phyloP scores from a whole-genome alignment of 179 eudicot species.

The Actinidia polygama region DNA sequence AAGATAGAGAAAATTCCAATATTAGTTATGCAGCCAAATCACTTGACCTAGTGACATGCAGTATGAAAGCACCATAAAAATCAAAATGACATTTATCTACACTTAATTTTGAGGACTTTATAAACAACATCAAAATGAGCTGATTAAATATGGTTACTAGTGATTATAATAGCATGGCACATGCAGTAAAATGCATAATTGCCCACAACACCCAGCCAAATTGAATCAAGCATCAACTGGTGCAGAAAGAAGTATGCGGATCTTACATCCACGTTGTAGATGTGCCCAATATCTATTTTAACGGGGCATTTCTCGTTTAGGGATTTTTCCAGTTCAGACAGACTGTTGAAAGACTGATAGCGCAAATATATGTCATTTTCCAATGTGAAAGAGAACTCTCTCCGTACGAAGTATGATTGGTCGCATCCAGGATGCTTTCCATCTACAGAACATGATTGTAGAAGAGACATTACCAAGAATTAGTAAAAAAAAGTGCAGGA shows the following conservation, averaged over 20 bases:
- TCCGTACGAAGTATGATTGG: constrained; percentile 70
- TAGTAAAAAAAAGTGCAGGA: background rate
- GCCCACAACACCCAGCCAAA: constrained; percentile 12
- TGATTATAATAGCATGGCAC: background rate
- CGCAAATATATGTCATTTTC: constrained; percentile 78
- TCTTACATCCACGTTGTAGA: constrained; percentile 88
- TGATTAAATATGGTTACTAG: background rate
- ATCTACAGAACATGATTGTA: constrained; percentile 42
- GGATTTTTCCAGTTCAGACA: constrained; percentile 70
- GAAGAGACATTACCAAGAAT: background rate
- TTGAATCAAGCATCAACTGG: background rate
- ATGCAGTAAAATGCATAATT: background rate
- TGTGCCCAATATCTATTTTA: constrained; percentile 95
- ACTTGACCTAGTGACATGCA: background rate
- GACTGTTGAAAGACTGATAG: constrained; percentile 73
- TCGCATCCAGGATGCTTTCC: constrained; percentile 96
- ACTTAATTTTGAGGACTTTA: background rate
- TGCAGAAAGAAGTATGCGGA: background rate
- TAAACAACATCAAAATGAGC: background rate
- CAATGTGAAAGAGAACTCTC: constrained; percentile 89
- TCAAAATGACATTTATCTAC: background rate
- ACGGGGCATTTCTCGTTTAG: constrained; percentile 85
- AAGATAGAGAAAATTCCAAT: background rate
- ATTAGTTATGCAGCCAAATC: background rate
- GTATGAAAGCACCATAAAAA: background rate